A percentile compares a stretch with the other conserved stretches of the same genome.
These are phyloP conservation scores for Solanum hybrid DNA, from an alignment of 305 asterid genomes.

Conservation along the genomic window DNA sequence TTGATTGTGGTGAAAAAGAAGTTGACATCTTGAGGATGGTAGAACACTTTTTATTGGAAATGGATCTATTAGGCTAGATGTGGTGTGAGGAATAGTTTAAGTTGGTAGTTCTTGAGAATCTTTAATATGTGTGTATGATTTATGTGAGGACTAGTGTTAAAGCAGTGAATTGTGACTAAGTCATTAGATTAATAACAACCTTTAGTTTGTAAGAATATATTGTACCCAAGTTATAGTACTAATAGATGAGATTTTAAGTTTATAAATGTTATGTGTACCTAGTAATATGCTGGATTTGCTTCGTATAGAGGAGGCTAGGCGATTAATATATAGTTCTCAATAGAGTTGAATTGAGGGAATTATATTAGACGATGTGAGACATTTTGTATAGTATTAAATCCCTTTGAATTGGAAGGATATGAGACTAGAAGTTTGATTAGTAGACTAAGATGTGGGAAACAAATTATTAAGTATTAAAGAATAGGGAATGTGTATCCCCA, in stretches of 20 bases:
- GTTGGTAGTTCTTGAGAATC: not conserved
- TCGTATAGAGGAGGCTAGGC: not conserved
- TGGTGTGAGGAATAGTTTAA: not conserved
- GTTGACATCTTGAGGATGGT: too few relatives aligned
- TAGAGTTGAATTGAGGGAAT: not conserved
- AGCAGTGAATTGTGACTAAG: not conserved
- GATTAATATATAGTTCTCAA: not conserved
- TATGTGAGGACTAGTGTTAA: not conserved
- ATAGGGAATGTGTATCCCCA: too few relatives aligned
- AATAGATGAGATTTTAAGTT: not conserved
- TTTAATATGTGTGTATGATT: not conserved
- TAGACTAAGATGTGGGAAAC: not conserved
- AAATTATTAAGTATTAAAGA: too few relatives aligned
- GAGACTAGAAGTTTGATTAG: not conserved
- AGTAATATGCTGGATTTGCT: not conserved
- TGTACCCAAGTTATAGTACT: not conserved
- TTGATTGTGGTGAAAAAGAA: not conserved
- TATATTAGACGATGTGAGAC: not conserved
- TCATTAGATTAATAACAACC: not conserved
- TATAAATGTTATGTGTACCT: not conserved
- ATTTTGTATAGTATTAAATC: not conserved
- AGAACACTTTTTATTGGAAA: too few relatives aligned
- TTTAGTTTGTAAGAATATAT: too few relatives aligned
- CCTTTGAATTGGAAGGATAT: not conserved
- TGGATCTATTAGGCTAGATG: not conserved